Conservation (phyloP, 2,329 filamentous ascomycete species). For the Aspergillus viridinutans region DNA sequence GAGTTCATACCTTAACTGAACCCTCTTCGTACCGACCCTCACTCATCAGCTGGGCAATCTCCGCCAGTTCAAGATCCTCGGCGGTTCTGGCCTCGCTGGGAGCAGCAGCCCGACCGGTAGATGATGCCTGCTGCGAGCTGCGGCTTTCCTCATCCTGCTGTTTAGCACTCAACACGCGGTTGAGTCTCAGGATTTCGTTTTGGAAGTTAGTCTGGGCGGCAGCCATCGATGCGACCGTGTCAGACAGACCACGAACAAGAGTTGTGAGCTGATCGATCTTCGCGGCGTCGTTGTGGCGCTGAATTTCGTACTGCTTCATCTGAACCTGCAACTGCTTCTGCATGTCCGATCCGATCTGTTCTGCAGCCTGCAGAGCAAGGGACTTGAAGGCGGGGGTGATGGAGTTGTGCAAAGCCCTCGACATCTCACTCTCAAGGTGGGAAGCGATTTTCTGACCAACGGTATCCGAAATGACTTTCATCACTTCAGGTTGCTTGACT, state of each 20-base stretch:
- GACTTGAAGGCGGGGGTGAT: constrained; percentile 65
- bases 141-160: constrained; percentile 16
- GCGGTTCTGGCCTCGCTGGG: constrained; percentile 20
- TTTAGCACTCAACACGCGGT: constrained; percentile 26
- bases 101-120: constrained; percentile 8
- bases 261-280: constrained; percentile 59
- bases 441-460: constrained; percentile 63
- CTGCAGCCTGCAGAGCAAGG: constrained; percentile 61
- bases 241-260: constrained; percentile 52
- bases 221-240: constrained; percentile 46
- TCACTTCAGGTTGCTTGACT: constrained; percentile 68
- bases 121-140: constrained; percentile 16
- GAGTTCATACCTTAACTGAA: constrained; percentile 39
- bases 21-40: constrained; percentile 42
- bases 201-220: constrained; percentile 41
- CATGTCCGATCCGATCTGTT: constrained; percentile 64
- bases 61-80: constrained; percentile 40
- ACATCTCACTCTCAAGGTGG: constrained; percentile 67
- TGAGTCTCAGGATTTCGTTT: constrained; percentile 36
- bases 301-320: constrained; percentile 48
- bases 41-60: constrained; percentile 40
- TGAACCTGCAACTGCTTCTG: constrained; percentile 57
- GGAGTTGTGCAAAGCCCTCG: constrained; percentile 56
- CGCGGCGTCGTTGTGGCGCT: constrained; percentile 50
- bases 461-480: constrained; percentile 68